Conservation (phyloP, 176 grass and related monocot genomes). For the Carex littledalei region DNA sequence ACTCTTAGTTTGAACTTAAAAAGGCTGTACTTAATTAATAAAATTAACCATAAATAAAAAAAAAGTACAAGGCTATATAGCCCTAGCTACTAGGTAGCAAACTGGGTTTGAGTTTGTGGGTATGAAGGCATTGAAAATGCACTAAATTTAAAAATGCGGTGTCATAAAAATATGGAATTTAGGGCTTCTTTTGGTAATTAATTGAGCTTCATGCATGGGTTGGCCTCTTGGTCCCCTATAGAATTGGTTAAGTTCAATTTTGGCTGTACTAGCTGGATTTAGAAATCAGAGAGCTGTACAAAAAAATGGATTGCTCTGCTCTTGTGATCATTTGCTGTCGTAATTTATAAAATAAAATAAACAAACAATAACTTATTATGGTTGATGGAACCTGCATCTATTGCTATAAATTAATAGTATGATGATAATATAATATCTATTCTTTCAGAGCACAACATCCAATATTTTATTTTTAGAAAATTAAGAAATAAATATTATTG, state of each 20-base stretch:
- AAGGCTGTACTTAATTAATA: not conserved
- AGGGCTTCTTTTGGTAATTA: not conserved
- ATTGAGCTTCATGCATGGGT: not conserved
- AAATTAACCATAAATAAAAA: not conserved
- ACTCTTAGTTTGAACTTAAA: not conserved
- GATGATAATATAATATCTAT: not conserved
- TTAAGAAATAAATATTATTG: no score
- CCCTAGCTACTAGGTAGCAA: not conserved
- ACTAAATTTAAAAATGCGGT: not conserved
- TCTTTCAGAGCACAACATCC: no score
- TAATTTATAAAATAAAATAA: not conserved
- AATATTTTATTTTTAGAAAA: no score
- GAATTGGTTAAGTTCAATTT: not conserved
- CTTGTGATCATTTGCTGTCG: not conserved
- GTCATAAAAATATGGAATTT: not conserved
- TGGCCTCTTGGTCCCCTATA: not conserved
- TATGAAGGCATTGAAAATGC: not conserved
- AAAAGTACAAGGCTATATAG: not conserved
- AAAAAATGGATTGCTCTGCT: not conserved
- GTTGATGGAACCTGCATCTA: not conserved
- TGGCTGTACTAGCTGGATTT: conserved; percentile 8
- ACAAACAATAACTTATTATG: not conserved
- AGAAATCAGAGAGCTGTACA: not conserved
- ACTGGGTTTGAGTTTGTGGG: conserved; percentile 3
- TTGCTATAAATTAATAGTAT: not conserved